These are phyloP conservation scores for Nicotiana paniculata DNA, from an alignment of 257 asterid species.

Conservation along the genomic window DNA sequence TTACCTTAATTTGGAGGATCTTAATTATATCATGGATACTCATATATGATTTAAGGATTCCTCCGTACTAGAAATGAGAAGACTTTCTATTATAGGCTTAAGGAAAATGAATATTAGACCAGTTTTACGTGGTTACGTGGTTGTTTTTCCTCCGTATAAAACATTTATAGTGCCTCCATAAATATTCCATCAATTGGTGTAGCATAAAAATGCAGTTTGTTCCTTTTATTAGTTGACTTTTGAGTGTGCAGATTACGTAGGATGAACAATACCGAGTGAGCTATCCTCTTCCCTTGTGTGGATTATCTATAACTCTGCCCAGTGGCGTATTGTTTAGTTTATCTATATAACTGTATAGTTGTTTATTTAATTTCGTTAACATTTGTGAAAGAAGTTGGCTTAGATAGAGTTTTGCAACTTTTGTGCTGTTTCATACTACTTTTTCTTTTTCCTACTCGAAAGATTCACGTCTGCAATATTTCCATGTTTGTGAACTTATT, in stretches of 20 bases:
- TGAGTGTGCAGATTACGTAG: not conserved
- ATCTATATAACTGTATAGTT: not conserved
- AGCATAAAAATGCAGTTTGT: not conserved
- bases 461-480: not conserved
- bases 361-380: not conserved
- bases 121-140: not conserved
- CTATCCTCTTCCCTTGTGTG: not conserved
- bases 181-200: not conserved
- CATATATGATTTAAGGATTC: not conserved
- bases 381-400: not conserved
- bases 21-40: not conserved
- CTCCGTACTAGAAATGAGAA: not conserved
- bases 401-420: not conserved
- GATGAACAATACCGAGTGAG: not conserved
- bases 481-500: not conserved
- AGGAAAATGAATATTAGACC: not conserved
- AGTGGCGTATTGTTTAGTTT: not conserved
- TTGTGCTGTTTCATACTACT: not conserved
- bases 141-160: not conserved
- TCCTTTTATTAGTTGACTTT: not conserved
- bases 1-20: not conserved
- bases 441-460: not conserved
- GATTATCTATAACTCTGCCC: not conserved
- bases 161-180: not conserved
- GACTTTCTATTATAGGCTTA: not conserved